phyloP scores from a whole-genome alignment of 768 basidiomycete genomes.

The Rossbeevera mucosa region DNA sequence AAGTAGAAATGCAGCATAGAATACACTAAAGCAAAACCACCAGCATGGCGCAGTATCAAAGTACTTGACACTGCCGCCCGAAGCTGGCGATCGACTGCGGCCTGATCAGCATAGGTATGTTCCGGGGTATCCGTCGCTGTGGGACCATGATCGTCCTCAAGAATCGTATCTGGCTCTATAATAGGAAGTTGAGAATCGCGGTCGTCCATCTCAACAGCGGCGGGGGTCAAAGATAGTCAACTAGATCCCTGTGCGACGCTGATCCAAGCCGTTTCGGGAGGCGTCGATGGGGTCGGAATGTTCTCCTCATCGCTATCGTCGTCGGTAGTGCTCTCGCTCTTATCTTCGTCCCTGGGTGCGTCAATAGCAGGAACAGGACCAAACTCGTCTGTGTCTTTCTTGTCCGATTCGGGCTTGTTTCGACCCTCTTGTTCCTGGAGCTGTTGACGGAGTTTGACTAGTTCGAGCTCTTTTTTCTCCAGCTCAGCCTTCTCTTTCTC shows the following conservation, averaged over 20 bases:
- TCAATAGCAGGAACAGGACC: slow-evolving; percentile 3
- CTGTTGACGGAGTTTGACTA: slow-evolving; percentile 48
- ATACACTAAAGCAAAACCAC: slow-evolving; percentile 34
- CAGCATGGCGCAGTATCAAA: slow-evolving; percentile 32
- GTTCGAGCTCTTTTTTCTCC: slow-evolving; percentile 61
- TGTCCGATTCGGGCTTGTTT: slow-evolving; percentile 41
- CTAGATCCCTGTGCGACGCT: slow-evolving; percentile 24
- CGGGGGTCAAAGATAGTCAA: slow-evolving; percentile 27
- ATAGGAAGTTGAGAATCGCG: slow-evolving; percentile 13
- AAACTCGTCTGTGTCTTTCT: slow-evolving; percentile 33
- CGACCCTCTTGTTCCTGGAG: slow-evolving; percentile 52
- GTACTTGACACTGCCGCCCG: slow-evolving; percentile 23
- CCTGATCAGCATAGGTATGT: slow-evolving; percentile 17
- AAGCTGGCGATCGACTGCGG: slow-evolving; percentile 21
- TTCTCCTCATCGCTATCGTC: slow-evolving; percentile 43
- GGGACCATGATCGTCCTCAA: slow-evolving; percentile 18
- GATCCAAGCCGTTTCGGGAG: slow-evolving; percentile 30
- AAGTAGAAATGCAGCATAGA: slow-evolving; percentile 42
- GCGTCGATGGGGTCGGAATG: slow-evolving; percentile 29
- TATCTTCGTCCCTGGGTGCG: slow-evolving; percentile 25
- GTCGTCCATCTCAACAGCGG: slow-evolving; percentile 15
- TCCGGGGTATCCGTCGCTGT: slow-evolving; percentile 20
- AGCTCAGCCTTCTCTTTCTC: slow-evolving; percentile 57
- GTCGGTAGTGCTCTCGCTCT: slow-evolving; percentile 32
- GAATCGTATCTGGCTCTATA: slow-evolving; percentile 25